Conservation (phyloP, 192 early-diverging fungal genomes). For the Coemansia sp. region DNA sequence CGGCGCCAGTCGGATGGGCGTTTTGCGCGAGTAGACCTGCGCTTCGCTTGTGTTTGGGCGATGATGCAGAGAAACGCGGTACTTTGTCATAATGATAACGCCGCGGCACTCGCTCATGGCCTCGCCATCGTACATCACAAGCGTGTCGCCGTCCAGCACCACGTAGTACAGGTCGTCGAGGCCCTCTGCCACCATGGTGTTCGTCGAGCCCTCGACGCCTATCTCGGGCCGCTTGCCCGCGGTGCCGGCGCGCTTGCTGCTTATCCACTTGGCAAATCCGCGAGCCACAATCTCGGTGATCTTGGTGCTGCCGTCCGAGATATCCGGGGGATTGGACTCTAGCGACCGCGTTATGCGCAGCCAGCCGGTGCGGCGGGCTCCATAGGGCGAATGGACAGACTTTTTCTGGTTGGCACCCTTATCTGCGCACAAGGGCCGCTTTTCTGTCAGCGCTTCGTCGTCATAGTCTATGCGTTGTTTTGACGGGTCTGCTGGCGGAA, state of each 20-base stretch:
- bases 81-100: conserved; percentile 69
- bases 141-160: conserved; percentile 72
- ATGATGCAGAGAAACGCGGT: conserved; percentile 60
- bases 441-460: not conserved
- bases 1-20: conserved; percentile 52
- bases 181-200: conserved; percentile 12
- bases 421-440: not conserved
- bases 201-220: conserved; percentile 14
- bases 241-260: conserved; percentile 19
- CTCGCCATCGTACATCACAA: conserved; percentile 82
- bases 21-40: conserved; percentile 61
- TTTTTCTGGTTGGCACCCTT: not conserved
- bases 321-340: conserved; percentile 17
- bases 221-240: conserved; percentile 26
- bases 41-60: conserved; percentile 54
- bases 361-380: conserved; percentile 45
- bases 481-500: conserved; percentile 4
- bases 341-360: conserved; percentile 46
- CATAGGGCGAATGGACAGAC: conserved; percentile 27
- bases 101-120: conserved; percentile 71
- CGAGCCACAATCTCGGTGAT: conserved; percentile 42
- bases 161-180: conserved; percentile 62
- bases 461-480: not conserved
- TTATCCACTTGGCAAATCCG: conserved; percentile 45
- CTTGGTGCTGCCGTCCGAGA: conserved; percentile 19